Conservation (phyloP, 768 basidiomycete genomes). For the Termitomyces sp. region DNA sequence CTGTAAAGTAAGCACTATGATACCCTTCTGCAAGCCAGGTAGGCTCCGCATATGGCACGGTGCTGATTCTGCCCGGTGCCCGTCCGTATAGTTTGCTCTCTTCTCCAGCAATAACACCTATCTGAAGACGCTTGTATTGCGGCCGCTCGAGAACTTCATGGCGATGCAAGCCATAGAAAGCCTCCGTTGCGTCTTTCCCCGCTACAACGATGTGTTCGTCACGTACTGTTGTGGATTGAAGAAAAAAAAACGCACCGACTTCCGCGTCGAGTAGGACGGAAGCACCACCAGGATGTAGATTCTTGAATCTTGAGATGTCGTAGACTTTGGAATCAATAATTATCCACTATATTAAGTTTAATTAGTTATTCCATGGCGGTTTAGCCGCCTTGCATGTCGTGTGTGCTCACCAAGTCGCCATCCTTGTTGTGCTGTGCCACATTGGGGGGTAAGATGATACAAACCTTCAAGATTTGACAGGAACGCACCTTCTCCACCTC, state of each 20-base stretch:
- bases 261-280: slow-evolving; percentile 70
- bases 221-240: background rate
- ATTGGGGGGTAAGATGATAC: background rate
- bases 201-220: slow-evolving; percentile 29
- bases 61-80: slow-evolving; percentile 48
- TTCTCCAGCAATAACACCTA: slow-evolving; percentile 61
- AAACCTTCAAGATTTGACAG: background rate
- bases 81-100: slow-evolving; percentile 40
- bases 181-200: slow-evolving; percentile 74
- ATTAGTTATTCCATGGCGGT: background rate
- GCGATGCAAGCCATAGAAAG: slow-evolving; percentile 75
- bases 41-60: slow-evolving; percentile 77
- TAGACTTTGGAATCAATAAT: slow-evolving; percentile 82
- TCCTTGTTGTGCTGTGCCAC: slow-evolving; percentile 63
- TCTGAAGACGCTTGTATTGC: slow-evolving; percentile 56
- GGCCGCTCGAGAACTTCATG: slow-evolving; percentile 63
- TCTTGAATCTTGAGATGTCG: slow-evolving; percentile 76
- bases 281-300: slow-evolving; percentile 45
- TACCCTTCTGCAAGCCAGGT: slow-evolving; percentile 65
- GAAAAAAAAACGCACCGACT: slow-evolving; percentile 41
- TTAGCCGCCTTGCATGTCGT: background rate
- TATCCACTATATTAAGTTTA: slow-evolving; percentile 50
- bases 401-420: slow-evolving; percentile 56
- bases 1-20: slow-evolving; percentile 70
- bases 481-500: slow-evolving; percentile 64